Evolutionary conservation across 2,329 filamentous ascomycete species (phyloP).

Genomic region (Fusarium lyarnte): DNA sequence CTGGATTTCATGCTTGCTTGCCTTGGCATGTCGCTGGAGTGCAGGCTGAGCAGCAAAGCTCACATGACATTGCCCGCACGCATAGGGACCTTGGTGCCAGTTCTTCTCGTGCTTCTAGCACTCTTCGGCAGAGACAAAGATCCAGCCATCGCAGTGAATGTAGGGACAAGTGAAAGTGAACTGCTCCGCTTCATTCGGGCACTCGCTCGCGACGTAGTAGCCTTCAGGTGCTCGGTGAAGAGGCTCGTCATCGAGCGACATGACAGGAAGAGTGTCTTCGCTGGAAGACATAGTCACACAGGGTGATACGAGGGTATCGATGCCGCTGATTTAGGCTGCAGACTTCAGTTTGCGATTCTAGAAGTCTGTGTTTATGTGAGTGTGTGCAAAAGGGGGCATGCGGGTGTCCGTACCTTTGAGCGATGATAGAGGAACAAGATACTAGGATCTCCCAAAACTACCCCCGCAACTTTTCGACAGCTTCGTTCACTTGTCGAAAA

Average conservation of each 20-base stretch:
- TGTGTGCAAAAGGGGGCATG: background rate
- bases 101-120: constrained; percentile 39
- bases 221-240: background rate
- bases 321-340: no score
- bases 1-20: constrained; percentile 12
- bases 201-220: constrained; percentile 16
- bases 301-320: background rate
- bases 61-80: constrained; percentile 32
- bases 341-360: background rate
- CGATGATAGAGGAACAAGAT: background rate
- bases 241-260: background rate
- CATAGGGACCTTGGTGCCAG: constrained; percentile 39
- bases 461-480: no score
- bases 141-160: constrained; percentile 39
- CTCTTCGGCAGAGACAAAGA: constrained; percentile 27
- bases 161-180: constrained; percentile 38
- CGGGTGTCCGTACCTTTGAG: background rate
- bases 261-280: background rate
- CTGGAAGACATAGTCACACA: background rate
- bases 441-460: no score
- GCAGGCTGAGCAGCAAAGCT: constrained; percentile 39
- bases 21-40: constrained; percentile 23
- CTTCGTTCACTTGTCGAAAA: background rate
- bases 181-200: constrained; percentile 21
- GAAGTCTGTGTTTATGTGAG: background rate